Evolutionary conservation across 805 yeast species (phyloP).

Genomic region (Kockiozyma suomiensis): DNA sequence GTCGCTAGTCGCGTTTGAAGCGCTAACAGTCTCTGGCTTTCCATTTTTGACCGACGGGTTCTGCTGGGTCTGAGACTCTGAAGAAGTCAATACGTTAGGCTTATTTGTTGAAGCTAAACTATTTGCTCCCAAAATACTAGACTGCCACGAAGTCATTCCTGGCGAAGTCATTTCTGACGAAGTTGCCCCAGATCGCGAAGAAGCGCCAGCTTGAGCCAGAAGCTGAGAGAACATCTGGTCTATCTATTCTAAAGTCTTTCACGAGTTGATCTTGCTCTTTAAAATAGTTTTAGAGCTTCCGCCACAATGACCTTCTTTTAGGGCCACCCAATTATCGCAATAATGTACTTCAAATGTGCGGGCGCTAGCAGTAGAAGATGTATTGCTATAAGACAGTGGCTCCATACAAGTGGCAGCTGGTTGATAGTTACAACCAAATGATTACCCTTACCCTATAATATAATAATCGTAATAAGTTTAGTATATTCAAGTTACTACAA

Average conservation of each 20-base stretch:
- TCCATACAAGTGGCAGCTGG: too few relatives aligned
- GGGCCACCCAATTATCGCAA: too few relatives aligned
- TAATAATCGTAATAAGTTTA: too few relatives aligned
- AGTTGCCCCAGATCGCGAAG: not conserved
- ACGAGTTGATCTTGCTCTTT: too few relatives aligned
- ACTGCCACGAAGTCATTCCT: not conserved
- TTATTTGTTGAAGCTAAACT: not conserved
- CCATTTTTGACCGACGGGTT: conserved; percentile 11
- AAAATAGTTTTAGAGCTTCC: too few relatives aligned
- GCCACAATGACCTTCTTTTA: too few relatives aligned
- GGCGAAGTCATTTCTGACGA: not conserved
- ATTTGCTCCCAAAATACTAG: not conserved
- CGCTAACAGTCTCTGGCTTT: not conserved
- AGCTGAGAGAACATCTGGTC: conserved; percentile 36
- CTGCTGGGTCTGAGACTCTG: not conserved
- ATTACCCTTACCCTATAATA: not conserved
- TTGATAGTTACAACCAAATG: too few relatives aligned
- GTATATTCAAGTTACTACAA: too few relatives aligned
- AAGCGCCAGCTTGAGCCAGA: conserved; percentile 35
- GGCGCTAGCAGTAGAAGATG: too few relatives aligned
- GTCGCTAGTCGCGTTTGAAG: not conserved
- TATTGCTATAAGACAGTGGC: too few relatives aligned
- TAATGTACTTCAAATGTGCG: too few relatives aligned
- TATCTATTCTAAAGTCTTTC: not conserved
- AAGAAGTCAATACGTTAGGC: not conserved